These are phyloP conservation scores for Starmera pachycereana DNA, from an alignment of 805 yeast species.

Conservation along the genomic window DNA sequence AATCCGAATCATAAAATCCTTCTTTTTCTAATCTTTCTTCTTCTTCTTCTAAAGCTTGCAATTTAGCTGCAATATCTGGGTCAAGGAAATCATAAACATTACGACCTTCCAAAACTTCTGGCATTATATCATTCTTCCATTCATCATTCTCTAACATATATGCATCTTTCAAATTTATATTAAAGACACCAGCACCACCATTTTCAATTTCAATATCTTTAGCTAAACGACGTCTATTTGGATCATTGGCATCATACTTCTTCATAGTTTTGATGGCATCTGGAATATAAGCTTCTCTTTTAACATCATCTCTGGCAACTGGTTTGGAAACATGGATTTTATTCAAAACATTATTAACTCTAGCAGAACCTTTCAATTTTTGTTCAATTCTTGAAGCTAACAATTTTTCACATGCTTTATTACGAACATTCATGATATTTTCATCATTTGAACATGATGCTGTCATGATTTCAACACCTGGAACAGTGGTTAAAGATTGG, in stretches of 20 bases:
- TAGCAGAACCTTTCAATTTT: constrained; percentile 85
- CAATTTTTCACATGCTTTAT: constrained; percentile 94
- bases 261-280: constrained; percentile 50
- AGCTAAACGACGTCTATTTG: constrained; percentile 71
- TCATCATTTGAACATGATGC: constrained; percentile 92
- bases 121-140: constrained; percentile 97
- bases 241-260: constrained; percentile 72
- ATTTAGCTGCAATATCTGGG: constrained; percentile 86
- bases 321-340: constrained; percentile 94
- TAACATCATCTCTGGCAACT: constrained; percentile 74
- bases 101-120: constrained; percentile 92
- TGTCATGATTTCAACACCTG: constrained; percentile 87
- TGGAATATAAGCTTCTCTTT: constrained; percentile 75
- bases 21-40: constrained; percentile 89
- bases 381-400: constrained; percentile 94
- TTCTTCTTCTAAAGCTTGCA: constrained; percentile 93
- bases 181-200: constrained; percentile 98
- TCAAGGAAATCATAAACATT: constrained; percentile 97
- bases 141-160: constrained; percentile 90
- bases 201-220: constrained; percentile 87
- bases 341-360: constrained; percentile 82
- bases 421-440: constrained; percentile 90
- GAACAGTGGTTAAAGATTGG: constrained; percentile 48
- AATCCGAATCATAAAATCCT: constrained; percentile 92
- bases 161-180: constrained; percentile 85